Conservation (phyloP, 192 early-diverging fungal species). For the Backusella macrospora region DNA sequence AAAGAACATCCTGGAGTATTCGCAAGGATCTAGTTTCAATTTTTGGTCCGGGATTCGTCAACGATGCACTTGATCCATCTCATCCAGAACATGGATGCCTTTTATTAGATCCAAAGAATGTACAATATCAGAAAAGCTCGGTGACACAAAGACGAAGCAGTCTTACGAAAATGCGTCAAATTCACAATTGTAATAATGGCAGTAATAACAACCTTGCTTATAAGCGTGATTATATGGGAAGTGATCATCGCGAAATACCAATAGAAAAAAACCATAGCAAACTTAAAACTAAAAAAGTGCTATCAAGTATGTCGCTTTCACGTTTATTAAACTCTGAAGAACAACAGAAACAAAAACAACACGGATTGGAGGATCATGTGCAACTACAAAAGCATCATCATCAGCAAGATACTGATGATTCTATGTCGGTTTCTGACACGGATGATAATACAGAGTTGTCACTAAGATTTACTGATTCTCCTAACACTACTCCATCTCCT, state of each 20-base stretch:
- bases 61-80: slow-evolving; percentile 34
- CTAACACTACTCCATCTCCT: slow-evolving; percentile 21
- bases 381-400: neutral
- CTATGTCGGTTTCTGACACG: slow-evolving; percentile 12
- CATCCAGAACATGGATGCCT: slow-evolving; percentile 41
- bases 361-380: neutral
- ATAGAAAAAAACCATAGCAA: slow-evolving; percentile 4
- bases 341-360: neutral
- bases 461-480: slow-evolving; percentile 7
- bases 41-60: slow-evolving; percentile 43
- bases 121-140: slow-evolving; percentile 4
- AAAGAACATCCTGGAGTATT: slow-evolving; percentile 41
- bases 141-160: neutral
- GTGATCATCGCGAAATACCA: neutral
- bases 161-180: slow-evolving; percentile 32
- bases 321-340: slow-evolving; percentile 21
- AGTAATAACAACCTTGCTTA: slow-evolving; percentile 11
- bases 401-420: neutral
- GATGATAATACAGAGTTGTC: slow-evolving; percentile 8
- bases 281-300: neutral
- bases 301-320: slow-evolving; percentile 31
- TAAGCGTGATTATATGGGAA: slow-evolving; percentile 30
- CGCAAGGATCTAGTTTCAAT: slow-evolving; percentile 46
- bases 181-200: neutral
- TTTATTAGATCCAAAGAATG: slow-evolving; percentile 29